Conservation (phyloP, 192 early-diverging fungal species). For the Diversispora eburnea region DNA sequence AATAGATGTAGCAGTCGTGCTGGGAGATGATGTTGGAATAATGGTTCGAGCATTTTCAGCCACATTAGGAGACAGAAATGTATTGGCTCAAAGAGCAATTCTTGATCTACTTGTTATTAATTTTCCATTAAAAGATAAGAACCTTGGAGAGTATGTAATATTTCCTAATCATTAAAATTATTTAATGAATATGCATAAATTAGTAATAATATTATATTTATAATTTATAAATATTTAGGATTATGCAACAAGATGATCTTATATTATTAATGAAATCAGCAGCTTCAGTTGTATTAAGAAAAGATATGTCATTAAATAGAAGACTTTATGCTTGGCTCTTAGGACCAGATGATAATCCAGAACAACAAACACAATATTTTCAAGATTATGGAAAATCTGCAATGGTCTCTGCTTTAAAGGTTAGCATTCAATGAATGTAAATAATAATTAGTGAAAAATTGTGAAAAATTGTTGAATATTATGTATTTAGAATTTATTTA, state of each 20-base stretch:
- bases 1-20: constrained; percentile 61
- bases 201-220: constrained; percentile 8
- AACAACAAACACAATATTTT: constrained; percentile 53
- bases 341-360: constrained; percentile 42
- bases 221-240: constrained; percentile 24
- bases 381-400: constrained; percentile 47
- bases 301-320: constrained; percentile 93
- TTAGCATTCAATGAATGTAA: not conserved
- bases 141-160: constrained; percentile 22
- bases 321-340: constrained; percentile 90
- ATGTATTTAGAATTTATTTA: too few species aligned
- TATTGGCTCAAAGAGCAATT: constrained; percentile 79
- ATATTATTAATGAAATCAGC: constrained; percentile 68
- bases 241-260: constrained; percentile 65
- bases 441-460: too few species aligned
- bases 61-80: constrained; percentile 65
- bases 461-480: too few species aligned
- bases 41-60: constrained; percentile 74
- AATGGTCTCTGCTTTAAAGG: constrained; percentile 54
- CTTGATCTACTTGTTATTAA: constrained; percentile 79
- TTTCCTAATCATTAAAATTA: not conserved
- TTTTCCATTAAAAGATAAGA: constrained; percentile 60
- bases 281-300: constrained; percentile 73
- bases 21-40: constrained; percentile 67
- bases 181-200: not conserved